Evolutionary conservation across 2,329 filamentous ascomycete species (phyloP).

Genomic region (Penicillium sp.): DNA sequence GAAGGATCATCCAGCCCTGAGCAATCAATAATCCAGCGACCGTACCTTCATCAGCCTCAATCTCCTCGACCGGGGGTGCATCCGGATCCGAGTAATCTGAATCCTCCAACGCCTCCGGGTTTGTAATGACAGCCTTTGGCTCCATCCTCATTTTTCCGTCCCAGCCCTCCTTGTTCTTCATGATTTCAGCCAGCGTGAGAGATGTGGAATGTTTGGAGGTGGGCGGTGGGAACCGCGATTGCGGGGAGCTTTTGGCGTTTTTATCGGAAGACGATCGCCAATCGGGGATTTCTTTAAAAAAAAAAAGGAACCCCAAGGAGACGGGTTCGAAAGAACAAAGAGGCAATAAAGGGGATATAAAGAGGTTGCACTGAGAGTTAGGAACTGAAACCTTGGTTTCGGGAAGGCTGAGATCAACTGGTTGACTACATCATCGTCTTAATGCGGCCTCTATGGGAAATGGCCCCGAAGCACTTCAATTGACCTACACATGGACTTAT

Average conservation of each 20-base stretch:
- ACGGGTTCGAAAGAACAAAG: background rate
- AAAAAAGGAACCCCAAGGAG: background rate
- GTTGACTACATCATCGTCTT: slow-evolving; percentile 15
- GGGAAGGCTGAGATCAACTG: background rate
- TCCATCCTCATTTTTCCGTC: slow-evolving; percentile 57
- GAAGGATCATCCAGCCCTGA: background rate
- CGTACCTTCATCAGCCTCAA: slow-evolving; percentile 76
- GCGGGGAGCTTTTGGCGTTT: slow-evolving; percentile 24
- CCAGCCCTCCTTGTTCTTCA: slow-evolving; percentile 47
- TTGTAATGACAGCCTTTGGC: slow-evolving; percentile 65
- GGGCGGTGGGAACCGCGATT: slow-evolving; percentile 21
- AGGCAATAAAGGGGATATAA: background rate
- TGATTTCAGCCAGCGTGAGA: slow-evolving; percentile 17
- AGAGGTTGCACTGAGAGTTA: background rate
- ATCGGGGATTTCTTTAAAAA: background rate
- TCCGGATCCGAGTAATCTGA: slow-evolving; percentile 77
- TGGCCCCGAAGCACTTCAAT: background rate
- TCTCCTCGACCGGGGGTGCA: slow-evolving; percentile 67
- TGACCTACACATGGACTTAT: background rate
- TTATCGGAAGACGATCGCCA: background rate
- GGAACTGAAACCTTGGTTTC: slow-evolving; percentile 6
- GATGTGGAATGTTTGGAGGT: slow-evolving; percentile 9
- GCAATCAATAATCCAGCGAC: background rate
- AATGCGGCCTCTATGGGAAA: slow-evolving; percentile 16
- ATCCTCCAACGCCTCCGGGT: slow-evolving; percentile 80